A percentile compares a stretch with the other conserved stretches of the same genome.
phyloP scores from a whole-genome alignment of 148 eudicot genomes.

The Hydrangea macrophylla region DNA sequence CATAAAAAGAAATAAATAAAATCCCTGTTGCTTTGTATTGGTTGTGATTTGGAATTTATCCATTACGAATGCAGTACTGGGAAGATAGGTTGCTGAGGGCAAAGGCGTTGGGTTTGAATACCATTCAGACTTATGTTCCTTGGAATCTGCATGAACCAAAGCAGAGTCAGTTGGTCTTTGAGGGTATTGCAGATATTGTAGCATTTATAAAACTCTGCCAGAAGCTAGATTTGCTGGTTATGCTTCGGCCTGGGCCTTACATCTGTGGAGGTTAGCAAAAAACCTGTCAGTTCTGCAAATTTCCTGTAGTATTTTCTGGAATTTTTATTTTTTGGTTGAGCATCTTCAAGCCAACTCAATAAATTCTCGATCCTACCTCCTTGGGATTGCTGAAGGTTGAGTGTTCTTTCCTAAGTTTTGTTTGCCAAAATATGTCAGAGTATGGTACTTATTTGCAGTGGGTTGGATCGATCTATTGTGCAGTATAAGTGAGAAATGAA shows the following conservation, averaged over 20 bases:
- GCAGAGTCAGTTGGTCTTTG: constrained; percentile 58
- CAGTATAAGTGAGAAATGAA: background rate
- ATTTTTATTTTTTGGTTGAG: background rate
- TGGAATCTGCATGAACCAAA: constrained; percentile 96
- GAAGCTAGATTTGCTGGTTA: constrained; percentile 71
- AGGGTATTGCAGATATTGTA: constrained; percentile 77
- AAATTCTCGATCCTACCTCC: background rate
- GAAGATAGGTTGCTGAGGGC: constrained; percentile 86
- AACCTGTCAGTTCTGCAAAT: background rate
- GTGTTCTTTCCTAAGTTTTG: background rate
- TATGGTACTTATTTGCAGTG: background rate
- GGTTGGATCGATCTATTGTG: background rate
- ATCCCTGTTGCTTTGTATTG: background rate
- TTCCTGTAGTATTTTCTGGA: background rate
- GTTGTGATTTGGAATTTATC: background rate
- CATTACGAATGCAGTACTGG: constrained; percentile 64
- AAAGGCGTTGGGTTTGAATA: constrained; percentile 93
- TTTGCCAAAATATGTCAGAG: background rate
- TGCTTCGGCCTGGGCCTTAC: constrained; percentile 98
- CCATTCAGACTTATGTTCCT: constrained; percentile 92
- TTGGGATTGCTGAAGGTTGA: background rate
- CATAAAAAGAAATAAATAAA: no score
- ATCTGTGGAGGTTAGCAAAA: constrained; percentile 73
- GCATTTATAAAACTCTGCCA: constrained; percentile 78
- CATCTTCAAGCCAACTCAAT: background rate